Evolutionary conservation across 2,329 filamentous ascomycete genomes (phyloP), one percentile per base, ranked within the genome.

Genomic region (Cladosporium sp.): DNA sequence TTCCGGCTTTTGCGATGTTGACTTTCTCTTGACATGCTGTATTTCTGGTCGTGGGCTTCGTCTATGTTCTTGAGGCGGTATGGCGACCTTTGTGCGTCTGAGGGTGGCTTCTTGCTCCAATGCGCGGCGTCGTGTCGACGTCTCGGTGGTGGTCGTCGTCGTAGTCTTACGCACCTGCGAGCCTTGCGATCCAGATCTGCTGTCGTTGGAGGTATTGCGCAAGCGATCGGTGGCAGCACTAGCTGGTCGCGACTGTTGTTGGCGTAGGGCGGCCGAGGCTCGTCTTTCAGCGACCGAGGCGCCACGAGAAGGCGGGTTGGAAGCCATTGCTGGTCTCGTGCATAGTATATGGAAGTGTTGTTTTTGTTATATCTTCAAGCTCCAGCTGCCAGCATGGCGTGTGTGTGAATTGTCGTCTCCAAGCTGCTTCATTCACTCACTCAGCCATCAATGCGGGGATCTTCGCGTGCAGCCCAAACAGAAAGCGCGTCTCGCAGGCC

Each of bases 201-300:
- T 65, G 25, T 51, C 62, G 61, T 36, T 56, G 47, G 37, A 65
- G 57, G 36, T 61, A 59, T 43, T 58, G 52, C 50, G 59, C 14
- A 56, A n/a, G 37, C 52, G 40, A 9, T 56, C 52, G 22, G 37
- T 51, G 12, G 60, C 58, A 45, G 67, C 61, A 52, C 63, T 64
- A 36, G 67, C 62, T 49, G 67, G 63, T 30, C 66, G 64, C 54
- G 61, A 64, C 45, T 61, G 60, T 45, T 67, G 65, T 60, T 69
- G 66, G 57, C 66, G 63, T 25, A 63, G 50, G 28, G 63, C 61
- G 15, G 66, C 65, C 15, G 66, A 65, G 12, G 67, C 66, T 57
- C 67, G 59, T 60, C 67, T 62, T 34, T 69, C 67, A 60, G 63
- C 63, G 42, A 68, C 62, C 55, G 63, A 67, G 20, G 65, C 63